Percentiles rank a stretch among this genome's conserved stretches.
Evolutionary conservation across 306 rosid genomes (phyloP).

Genomic region (Hippophae gyantsensis): DNA sequence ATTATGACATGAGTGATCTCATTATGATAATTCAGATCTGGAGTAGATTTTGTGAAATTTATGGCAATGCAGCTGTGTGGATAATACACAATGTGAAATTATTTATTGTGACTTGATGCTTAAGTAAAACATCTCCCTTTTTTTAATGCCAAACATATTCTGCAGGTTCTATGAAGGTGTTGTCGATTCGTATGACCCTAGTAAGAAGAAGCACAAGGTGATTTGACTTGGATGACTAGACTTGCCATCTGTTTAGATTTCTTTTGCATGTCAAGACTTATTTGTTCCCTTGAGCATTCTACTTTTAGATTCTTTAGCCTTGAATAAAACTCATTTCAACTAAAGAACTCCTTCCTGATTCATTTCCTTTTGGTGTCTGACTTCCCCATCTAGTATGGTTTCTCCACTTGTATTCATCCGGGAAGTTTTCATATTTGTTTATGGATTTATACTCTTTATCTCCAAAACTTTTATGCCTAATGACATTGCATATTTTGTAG

Average conservation of each 20-base stretch:
- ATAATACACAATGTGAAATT: neutral
- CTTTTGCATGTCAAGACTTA: constrained; percentile 4
- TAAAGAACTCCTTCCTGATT: neutral
- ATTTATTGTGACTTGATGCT: neutral
- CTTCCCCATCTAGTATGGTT: neutral
- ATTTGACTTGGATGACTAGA: constrained; percentile 15
- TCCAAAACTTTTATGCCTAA: constrained; percentile 5
- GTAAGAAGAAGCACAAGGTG: constrained; percentile 56
- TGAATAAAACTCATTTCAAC: constrained; percentile 13
- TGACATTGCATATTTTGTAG: constrained; percentile 21
- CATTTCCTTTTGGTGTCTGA: neutral
- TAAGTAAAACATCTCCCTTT: constrained; percentile 2
- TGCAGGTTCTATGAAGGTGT: constrained; percentile 77
- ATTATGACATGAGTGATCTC: neutral
- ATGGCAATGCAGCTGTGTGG: neutral
- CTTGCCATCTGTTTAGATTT: neutral
- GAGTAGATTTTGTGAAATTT: constrained; percentile 1
- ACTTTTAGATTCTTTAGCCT: constrained; percentile 13
- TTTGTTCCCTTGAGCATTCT: constrained; percentile 19
- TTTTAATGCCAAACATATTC: constrained; percentile 4
- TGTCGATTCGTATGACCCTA: constrained; percentile 36
- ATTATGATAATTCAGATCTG: neutral
- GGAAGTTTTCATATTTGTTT: neutral
- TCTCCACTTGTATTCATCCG: too few species aligned
- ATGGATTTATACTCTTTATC: neutral